Percentiles rank a stretch among this genome's conserved stretches.
Evolutionary conservation across 2,329 filamentous ascomycete genomes (phyloP).

Genomic region (Sphaerostilbella broomeana): DNA sequence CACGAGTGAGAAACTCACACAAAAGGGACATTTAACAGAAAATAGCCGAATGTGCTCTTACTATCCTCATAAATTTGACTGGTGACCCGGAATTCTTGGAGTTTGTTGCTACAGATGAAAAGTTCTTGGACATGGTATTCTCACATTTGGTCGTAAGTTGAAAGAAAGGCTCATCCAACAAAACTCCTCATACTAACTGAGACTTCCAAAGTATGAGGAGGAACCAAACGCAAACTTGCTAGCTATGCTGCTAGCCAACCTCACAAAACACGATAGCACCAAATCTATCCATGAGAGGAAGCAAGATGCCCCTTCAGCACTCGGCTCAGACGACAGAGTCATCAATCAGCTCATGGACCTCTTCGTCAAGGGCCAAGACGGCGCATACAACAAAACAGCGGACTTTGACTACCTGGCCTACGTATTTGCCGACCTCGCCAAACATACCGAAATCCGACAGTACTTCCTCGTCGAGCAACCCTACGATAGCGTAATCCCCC

Average conservation of each 20-base stretch:
- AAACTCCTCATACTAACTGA: not conserved
- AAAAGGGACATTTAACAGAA: too few relatives aligned
- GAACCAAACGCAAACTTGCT: slow-evolving; percentile 80
- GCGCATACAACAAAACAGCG: slow-evolving; percentile 74
- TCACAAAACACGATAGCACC: slow-evolving; percentile 72
- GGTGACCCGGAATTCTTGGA: slow-evolving; percentile 70
- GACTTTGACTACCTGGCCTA: slow-evolving; percentile 93
- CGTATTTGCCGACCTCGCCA: slow-evolving; percentile 86
- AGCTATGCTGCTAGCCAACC: slow-evolving; percentile 88
- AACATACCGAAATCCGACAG: slow-evolving; percentile 64
- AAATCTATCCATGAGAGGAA: slow-evolving; percentile 62
- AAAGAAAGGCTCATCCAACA: not conserved
- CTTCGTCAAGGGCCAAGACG: slow-evolving; percentile 86
- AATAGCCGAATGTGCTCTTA: slow-evolving; percentile 89
- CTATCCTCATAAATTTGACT: slow-evolving; percentile 81
- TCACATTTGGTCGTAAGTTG: slow-evolving; percentile 64
- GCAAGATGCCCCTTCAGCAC: slow-evolving; percentile 59
- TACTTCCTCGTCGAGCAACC: slow-evolving; percentile 69
- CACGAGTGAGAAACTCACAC: too few relatives aligned
- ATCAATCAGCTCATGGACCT: slow-evolving; percentile 92
- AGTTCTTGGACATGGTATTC: slow-evolving; percentile 70
- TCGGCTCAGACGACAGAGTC: slow-evolving; percentile 65
- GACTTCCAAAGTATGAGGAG: slow-evolving; percentile 51
- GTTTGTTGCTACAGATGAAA: slow-evolving; percentile 67
- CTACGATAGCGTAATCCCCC: slow-evolving; percentile 78